Base-by-base conservation (phyloP, 192 early-diverging fungal genomes). In the Mycoemilia scoparia region DNA sequence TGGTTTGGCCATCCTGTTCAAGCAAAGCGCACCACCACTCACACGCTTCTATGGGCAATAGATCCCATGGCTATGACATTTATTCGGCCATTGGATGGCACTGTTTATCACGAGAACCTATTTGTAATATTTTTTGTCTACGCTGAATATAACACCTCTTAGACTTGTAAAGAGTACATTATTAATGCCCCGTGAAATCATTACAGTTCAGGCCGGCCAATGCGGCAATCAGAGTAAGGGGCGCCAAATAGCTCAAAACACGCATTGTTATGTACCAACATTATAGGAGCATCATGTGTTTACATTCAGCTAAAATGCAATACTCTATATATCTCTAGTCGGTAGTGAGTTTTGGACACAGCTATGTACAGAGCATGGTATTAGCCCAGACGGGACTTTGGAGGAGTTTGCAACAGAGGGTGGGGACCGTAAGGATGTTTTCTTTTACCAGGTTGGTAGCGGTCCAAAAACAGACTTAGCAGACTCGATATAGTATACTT, bases 371-470 rank as follows among this genome's bases (percentile, higher is more conserved):
- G 89, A 97, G 50, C 92, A 97, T 51, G 92, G 89, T 14, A 97
- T 97, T 33, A 76, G 76, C 46, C 71, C 71, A n/a, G 86, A 88
- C 46, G 92, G 92, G 5, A 91, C 75, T 15, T 66, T 97, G 20
- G 80, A 91, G 49, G 82, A 89, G 36, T 85, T 75, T 66, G 88
- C 88, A 9, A 84, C 82, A 0, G 74, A 74, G 27, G 80, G 76
- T 14, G 78, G 68, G 8, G 92, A 96, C 66, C 56, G 92, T 38
- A 96, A 96, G 51, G 92, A 96, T 49, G 92, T 96, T 6, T 96
- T 96, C 45, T 96, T 96, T 51, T 96, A 96, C 56, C 92, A 96
- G 65, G n/a, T n/a, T n/a, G n/a, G n/a, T n/a, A n/a, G n/a, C n/a
- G n/a, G n/a, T n/a, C n/a, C n/a, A n/a, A n/a, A n/a, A n/a, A n/a